Evolutionary conservation across 257 asterid species (phyloP), one percentile per base, ranked within the genome.

Genomic region (Jasminum sambac): DNA sequence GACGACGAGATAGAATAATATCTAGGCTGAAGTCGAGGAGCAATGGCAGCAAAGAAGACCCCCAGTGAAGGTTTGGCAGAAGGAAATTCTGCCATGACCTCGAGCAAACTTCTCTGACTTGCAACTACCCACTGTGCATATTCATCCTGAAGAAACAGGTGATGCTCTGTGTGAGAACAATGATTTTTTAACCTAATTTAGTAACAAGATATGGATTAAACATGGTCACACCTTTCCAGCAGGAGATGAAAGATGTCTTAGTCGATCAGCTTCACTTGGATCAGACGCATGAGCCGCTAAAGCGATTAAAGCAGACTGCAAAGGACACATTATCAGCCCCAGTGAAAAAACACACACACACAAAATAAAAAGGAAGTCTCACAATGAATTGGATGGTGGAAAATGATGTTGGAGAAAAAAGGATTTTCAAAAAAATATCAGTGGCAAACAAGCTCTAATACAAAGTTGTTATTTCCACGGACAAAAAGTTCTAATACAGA

Each of bases 1-100:
- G 99, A 95, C 67, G 99, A 95, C 26, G 99, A 95, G 70, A 95
- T 92, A n/a, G 99, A 95, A 79, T 95, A 95, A 75, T 85, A 95
- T 84, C 99, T 83, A 23, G 99, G 92, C 70, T 90, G 99, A 62
- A 95, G 72, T 16, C 98, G 97, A 52, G 96, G 97, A 69, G 96
- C 92, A 77, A 95, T 74, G 24, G 89, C 93, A 7, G 99, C 99
- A 63, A 95, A 95, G 95, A 95, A 95, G 72, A 95, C 97, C 46
- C 98, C 98, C 24, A 92, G 80, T 17, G 96, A 85, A 44, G 98
- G 98, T 78, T 90, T 92, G 75, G 89, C 91, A 12, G 99, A 95
- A 23, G 95, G 89, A 85, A 95, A 92, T 74, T 90, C 98, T 48
- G 92, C 72, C 98, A 95, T 84, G 74, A 95, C 91, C 82, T 95